Percentiles rank a stretch among this genome's conserved stretches.
phyloP scores from a whole-genome alignment of 2,329 filamentous ascomycete genomes.

The Hypoxylon sp. region DNA sequence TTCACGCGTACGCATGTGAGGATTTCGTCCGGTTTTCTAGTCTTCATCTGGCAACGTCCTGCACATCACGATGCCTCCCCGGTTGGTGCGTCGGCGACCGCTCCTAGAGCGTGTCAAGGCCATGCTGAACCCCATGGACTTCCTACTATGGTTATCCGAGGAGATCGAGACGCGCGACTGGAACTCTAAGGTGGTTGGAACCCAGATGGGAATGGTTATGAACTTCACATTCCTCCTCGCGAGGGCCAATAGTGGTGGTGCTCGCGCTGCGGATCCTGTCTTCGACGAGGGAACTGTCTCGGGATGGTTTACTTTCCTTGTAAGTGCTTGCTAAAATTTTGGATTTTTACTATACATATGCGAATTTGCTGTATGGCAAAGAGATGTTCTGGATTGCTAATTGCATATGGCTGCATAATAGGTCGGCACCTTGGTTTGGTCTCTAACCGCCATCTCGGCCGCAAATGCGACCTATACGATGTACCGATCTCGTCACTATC shows the following conservation, averaged over 20 bases:
- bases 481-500: slow-evolving; percentile 82
- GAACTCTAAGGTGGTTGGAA: slow-evolving; percentile 82
- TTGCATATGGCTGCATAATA: slow-evolving; percentile 47
- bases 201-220: slow-evolving; percentile 75
- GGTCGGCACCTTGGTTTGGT: slow-evolving; percentile 76
- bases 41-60: slow-evolving; percentile 8
- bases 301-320: slow-evolving; percentile 69
- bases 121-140: slow-evolving; percentile 86
- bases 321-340: too few species aligned
- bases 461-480: slow-evolving; percentile 85
- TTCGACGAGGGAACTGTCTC: slow-evolving; percentile 76
- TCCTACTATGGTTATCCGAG: slow-evolving; percentile 89
- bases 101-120: slow-evolving; percentile 81
- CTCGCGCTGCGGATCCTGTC: slow-evolving; percentile 75
- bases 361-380: slow-evolving; percentile 23
- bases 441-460: slow-evolving; percentile 71
- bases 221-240: slow-evolving; percentile 86
- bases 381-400: slow-evolving; percentile 21
- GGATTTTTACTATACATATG: slow-evolving; percentile 15
- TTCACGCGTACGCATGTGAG: slow-evolving; percentile 18
- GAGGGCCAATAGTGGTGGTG: slow-evolving; percentile 74
- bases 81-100: slow-evolving; percentile 83
- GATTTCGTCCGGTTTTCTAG: slow-evolving; percentile 4
- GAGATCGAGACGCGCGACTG: slow-evolving; percentile 92
- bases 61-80: slow-evolving; percentile 69